Base-by-base conservation (phyloP, 768 basidiomycete species). In the Termitomyces sp. region DNA sequence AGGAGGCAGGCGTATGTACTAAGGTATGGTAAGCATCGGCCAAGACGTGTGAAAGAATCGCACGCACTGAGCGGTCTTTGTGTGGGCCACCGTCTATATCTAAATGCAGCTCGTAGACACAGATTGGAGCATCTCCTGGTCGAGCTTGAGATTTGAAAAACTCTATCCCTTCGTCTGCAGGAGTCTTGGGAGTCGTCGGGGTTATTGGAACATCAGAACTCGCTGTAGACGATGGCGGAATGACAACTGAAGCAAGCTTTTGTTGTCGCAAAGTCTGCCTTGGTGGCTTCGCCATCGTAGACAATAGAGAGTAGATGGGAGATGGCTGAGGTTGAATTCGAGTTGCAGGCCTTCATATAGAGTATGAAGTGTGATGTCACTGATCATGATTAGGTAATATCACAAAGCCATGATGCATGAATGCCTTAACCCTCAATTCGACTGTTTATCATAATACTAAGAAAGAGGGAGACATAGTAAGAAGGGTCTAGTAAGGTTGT, bases 1-100 rank as follows among this genome's bases (percentile, higher is more conserved):
- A 11, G 97, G 94, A 9, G 97, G 97, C 18, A 99, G 85, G 41
- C 97, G 94, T 64, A 96, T 89, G 71, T 98, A 98, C 97, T 98
- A 59, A 30, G 60, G 36, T 14, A 55, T 52, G 45, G 38, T 57
- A 44, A 46, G n/a, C 43, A 36, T 49, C 24, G 7, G 24, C 28
- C 38, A n/a, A 54, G 43, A 38, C 55, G 38, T 32, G 32, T 51
- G 16, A 32, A 38, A 16, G 4, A 22, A 38, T 33, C 11, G 14
- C 33, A 78, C 88, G 67, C 63, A 93, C 96, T 63, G 89, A 85
- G 74, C 87, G 83, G 63, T 90, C 86, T 71, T 91, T 88, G 68
- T 79, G 82, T 1, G 97, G 96, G 16, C 92, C 92, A 44, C 97
- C 97, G 73, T 98, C 92, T 14, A 87, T 79, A 67, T 94, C 93